These are phyloP conservation scores for Cercospora beticola DNA, from an alignment of 2,329 filamentous ascomycete genomes.

Conservation along the genomic window DNA sequence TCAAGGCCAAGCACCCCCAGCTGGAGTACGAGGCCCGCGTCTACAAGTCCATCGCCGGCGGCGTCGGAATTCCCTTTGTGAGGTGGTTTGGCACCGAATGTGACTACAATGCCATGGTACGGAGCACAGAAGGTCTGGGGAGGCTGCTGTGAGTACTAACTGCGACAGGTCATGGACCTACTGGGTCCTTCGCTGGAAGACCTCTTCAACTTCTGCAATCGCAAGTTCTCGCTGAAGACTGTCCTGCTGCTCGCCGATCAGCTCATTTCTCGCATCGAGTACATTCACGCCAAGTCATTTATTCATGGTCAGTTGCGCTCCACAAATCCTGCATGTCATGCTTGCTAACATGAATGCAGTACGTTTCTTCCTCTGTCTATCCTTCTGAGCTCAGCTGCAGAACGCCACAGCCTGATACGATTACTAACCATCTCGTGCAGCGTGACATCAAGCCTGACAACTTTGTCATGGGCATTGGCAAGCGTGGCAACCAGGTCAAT, in stretches of 20 bases:
- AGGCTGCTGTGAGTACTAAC: no score
- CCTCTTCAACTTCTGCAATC: constrained; percentile 22
- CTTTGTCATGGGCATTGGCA: constrained; percentile 23
- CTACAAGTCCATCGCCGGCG: constrained; percentile 84
- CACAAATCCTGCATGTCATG: not conserved
- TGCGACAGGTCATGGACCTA: constrained; percentile 13
- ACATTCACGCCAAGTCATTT: constrained; percentile 3
- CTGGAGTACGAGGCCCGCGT: constrained; percentile 98
- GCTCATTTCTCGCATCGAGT: constrained; percentile 10
- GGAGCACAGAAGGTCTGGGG: no score
- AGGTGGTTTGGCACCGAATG: constrained; percentile 99
- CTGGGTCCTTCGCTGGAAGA: constrained; percentile 25
- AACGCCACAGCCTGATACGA: not conserved
- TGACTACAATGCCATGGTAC: constrained; percentile 99
- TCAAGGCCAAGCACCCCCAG: constrained; percentile 99
- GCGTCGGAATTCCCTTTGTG: constrained; percentile 97
- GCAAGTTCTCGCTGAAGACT: constrained; percentile 6
- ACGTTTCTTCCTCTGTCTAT: not conserved
- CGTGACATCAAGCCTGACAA: constrained; percentile 24
- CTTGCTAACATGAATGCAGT: not conserved
- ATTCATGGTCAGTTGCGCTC: constrained; percentile 2
- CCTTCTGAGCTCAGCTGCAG: not conserved
- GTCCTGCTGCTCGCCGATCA: constrained; percentile 1
- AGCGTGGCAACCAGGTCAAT: constrained; percentile 26
- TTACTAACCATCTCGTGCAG: not conserved